Conservation (phyloP, 371 early-diverging fungal species). For the Rhizopus sp. region DNA sequence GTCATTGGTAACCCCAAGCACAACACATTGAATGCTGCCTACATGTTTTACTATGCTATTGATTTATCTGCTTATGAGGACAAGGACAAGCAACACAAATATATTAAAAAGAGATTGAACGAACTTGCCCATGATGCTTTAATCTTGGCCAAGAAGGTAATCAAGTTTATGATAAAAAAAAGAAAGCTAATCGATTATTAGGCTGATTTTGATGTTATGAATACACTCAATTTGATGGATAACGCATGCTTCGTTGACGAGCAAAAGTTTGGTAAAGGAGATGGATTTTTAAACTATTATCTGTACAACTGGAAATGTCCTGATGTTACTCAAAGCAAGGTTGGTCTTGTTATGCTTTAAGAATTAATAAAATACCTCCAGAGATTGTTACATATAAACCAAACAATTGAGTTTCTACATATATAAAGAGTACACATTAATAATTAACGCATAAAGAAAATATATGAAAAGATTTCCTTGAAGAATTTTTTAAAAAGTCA, state of each 20-base stretch:
- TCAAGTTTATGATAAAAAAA: neutral
- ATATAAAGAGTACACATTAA: too few relatives aligned
- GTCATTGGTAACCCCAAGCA: constrained; percentile 80
- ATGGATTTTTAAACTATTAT: constrained; percentile 93
- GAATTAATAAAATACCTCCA: constrained; percentile 48
- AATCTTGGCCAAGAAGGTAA: constrained; percentile 74
- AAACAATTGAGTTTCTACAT: too few relatives aligned
- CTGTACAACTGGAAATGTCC: constrained; percentile 92
- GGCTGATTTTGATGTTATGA: constrained; percentile 87
- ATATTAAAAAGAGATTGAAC: constrained; percentile 56
- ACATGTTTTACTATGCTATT: constrained; percentile 92
- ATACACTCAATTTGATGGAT: constrained; percentile 88
- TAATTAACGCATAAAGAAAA: too few relatives aligned
- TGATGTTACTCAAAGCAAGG: constrained; percentile 63
- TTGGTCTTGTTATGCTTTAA: constrained; percentile 89
- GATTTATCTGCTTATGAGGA: constrained; percentile 27
- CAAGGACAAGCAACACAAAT: constrained; percentile 40
- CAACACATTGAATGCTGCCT: constrained; percentile 85
- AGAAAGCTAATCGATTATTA: constrained; percentile 10
- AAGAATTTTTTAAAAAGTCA: too few relatives aligned
- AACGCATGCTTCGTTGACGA: constrained; percentile 75
- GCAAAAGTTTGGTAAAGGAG: constrained; percentile 91
- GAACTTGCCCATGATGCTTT: constrained; percentile 75
- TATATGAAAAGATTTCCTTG: neutral
- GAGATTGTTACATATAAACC: too few relatives aligned